phyloP scores from a whole-genome alignment of 164 flowering plant genomes.

The Tetrastigma voinierianum region DNA sequence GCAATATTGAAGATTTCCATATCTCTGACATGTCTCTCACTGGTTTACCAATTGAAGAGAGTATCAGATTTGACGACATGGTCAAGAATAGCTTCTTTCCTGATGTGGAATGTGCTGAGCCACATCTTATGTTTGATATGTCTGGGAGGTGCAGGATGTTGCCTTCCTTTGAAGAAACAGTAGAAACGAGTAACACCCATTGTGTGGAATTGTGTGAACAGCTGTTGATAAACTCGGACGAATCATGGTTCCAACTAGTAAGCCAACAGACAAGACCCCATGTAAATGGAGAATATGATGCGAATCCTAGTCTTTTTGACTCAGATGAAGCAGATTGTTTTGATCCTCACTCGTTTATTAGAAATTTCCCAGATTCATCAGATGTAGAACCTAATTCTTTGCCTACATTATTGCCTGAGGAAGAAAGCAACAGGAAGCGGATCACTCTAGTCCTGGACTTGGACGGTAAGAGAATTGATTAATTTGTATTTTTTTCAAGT shows the following conservation, averaged over 20 bases:
- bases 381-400: conserved; percentile 5
- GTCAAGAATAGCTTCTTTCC: conserved; percentile 1
- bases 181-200: conserved; percentile 3
- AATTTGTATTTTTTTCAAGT: too few species aligned
- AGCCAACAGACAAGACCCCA: conserved; percentile 6
- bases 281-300: neutral
- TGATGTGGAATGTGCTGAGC: conserved; percentile 10
- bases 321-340: conserved; percentile 13
- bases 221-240: conserved; percentile 11
- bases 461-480: conserved; percentile 15
- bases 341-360: conserved; percentile 15
- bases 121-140: conserved; percentile 7
- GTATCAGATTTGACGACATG: conserved; percentile 2
- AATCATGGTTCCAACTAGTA: conserved; percentile 12
- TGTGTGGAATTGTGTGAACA: conserved; percentile 2
- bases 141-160: conserved; percentile 4
- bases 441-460: conserved; percentile 21
- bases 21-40: neutral
- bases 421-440: conserved; percentile 1
- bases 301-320: conserved; percentile 1
- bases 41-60: neutral
- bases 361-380: conserved; percentile 11
- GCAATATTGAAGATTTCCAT: neutral
- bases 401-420: conserved; percentile 9
- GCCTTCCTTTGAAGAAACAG: conserved; percentile 9